Evolutionary conservation across 139 green algal genomes (phyloP), one percentile per base, ranked within the genome.

Genomic region (Chlorella sp.): DNA sequence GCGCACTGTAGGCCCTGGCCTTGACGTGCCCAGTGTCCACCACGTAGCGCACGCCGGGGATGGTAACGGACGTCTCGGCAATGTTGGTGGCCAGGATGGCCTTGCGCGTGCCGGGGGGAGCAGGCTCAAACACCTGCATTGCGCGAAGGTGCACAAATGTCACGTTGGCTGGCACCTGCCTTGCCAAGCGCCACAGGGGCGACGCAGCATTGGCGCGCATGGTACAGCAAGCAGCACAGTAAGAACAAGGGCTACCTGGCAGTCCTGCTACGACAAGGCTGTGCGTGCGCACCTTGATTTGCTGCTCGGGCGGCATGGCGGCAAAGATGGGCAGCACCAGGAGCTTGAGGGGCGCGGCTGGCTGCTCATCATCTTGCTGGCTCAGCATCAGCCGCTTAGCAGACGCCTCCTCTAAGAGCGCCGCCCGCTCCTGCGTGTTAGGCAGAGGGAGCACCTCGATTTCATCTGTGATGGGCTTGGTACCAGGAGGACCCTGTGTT

Each of bases 81-180:
- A 98, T 96, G 84, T 98, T 98, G 31, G 93, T 98, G 17, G 88
- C 87, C 31, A 98, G 74, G 51, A 98, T 90, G 34, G 89, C 82
- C 78, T 96, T 97, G 55, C 93, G 84, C 2, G 60, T 74, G 27
- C 80, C 85, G 0, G 70, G 49, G 0, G 90, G 83, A 0, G 89
- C 81, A 3, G 83, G 81, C 69, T 91, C 75, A 80, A 97, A 97
- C 66, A 88, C 92, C 71, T 82, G 77, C 10, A 71, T 34, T 32
- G 42, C n/a, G n/a, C n/a, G n/a, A n/a, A n/a, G n/a, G n/a, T n/a
- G n/a, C n/a, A n/a, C n/a, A n/a, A n/a, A n/a, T n/a, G n/a, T n/a
- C n/a, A n/a, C n/a, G n/a, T n/a, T n/a, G n/a, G n/a, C n/a, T n/a
- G n/a, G n/a, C n/a, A n/a, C n/a, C n/a, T n/a, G n/a, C n/a, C n/a